phyloP scores from a whole-genome alignment of 192 early-diverging fungal genomes.

The Backusella mclennaniae region DNA sequence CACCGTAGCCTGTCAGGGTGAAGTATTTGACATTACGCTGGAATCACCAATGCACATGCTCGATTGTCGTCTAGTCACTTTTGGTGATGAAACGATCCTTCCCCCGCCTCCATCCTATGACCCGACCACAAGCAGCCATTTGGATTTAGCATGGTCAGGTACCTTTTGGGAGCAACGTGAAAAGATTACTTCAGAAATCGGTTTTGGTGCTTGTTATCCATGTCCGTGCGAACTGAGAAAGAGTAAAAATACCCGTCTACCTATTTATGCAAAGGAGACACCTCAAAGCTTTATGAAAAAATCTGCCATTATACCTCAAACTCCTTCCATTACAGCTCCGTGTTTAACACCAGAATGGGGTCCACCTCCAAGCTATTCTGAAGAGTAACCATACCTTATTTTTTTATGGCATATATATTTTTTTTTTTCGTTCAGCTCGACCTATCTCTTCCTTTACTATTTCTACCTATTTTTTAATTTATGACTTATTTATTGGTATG shows the following conservation, averaged over 20 bases:
- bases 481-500: not conserved
- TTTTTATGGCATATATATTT: not conserved
- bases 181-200: slow-evolving; percentile 6
- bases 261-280: not conserved
- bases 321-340: not conserved
- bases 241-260: not conserved
- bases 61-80: slow-evolving; percentile 26
- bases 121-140: not conserved
- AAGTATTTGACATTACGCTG: slow-evolving; percentile 8
- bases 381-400: not conserved
- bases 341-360: slow-evolving; percentile 15
- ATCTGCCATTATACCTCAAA: not conserved
- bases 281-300: not conserved
- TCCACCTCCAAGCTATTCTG: slow-evolving; percentile 14
- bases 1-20: slow-evolving; percentile 2
- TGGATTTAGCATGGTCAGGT: not conserved
- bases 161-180: slow-evolving; percentile 30
- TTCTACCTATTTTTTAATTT: not conserved
- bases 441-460: not conserved
- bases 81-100: slow-evolving; percentile 28
- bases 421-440: not conserved
- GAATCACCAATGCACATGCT: slow-evolving; percentile 27
- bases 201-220: slow-evolving; percentile 14
- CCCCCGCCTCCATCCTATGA: slow-evolving; percentile 24
- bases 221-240: slow-evolving; percentile 23